These are phyloP conservation scores for Peronospora farinosa DNA, from an alignment of 352 stramenopile genomes.

Conservation along the genomic window DNA sequence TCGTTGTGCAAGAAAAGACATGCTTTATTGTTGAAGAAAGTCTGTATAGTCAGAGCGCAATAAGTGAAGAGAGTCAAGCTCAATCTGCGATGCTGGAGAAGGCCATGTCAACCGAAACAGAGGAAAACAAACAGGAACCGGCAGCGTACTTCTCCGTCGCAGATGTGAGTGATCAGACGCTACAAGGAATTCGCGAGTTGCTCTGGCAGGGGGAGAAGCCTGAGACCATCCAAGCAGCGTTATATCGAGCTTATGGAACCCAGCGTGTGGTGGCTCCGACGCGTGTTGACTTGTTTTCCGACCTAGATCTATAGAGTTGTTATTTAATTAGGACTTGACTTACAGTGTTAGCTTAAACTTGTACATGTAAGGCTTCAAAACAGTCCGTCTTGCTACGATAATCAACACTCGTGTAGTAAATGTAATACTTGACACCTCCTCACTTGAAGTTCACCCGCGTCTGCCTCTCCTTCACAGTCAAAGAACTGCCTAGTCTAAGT, in stretches of 20 bases:
- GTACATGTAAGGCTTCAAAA: background rate
- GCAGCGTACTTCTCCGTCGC: constrained; percentile 38
- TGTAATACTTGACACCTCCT: too few species aligned
- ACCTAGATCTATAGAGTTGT: constrained; percentile 36
- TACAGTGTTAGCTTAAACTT: constrained; percentile 4
- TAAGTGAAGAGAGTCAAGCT: constrained; percentile 11
- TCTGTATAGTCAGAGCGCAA: constrained; percentile 10
- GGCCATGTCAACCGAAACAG: background rate
- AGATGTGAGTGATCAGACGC: constrained; percentile 43
- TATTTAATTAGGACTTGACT: constrained; percentile 31
- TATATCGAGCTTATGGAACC: constrained; percentile 37
- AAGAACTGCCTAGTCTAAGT: constrained; percentile 20
- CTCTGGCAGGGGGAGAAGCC: constrained; percentile 29
- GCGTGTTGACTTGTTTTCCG: constrained; percentile 37
- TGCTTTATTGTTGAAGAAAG: constrained; percentile 42
- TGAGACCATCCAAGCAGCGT: constrained; percentile 32
- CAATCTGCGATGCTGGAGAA: constrained; percentile 15
- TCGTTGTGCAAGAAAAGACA: constrained; percentile 12
- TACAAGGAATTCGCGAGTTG: constrained; percentile 46
- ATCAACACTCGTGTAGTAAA: background rate
- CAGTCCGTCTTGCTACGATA: background rate
- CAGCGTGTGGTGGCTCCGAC: constrained; percentile 35
- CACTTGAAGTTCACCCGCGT: background rate
- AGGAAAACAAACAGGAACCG: background rate
- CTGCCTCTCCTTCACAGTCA: background rate